Percentiles rank a stretch among this genome's conserved stretches.
Evolutionary conservation across 768 basidiomycete species (phyloP).

Genomic region (Tubosaeta brunneosetosa): DNA sequence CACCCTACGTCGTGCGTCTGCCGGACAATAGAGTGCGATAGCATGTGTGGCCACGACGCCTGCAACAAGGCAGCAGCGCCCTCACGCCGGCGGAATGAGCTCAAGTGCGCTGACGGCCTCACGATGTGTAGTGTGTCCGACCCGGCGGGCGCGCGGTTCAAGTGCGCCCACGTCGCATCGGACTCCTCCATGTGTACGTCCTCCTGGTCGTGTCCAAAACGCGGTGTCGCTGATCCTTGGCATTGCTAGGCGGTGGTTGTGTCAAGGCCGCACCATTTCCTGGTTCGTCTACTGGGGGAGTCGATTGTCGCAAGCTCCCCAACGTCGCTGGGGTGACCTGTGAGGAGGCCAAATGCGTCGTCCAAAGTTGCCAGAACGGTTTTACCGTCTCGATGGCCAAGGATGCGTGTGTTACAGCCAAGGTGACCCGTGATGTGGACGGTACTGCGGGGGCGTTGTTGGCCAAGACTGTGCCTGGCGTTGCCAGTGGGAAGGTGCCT

Average conservation of each 20-base stretch:
- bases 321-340: background rate
- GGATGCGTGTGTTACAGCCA: background rate
- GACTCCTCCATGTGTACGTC: background rate
- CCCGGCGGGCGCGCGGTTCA: conserved; percentile 19
- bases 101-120: conserved; percentile 20
- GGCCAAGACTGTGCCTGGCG: background rate
- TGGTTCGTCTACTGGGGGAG: background rate
- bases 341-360: background rate
- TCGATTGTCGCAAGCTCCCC: background rate
- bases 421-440: background rate
- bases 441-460: background rate
- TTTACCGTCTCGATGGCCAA: background rate
- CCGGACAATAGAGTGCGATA: background rate
- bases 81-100: conserved; percentile 15
- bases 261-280: background rate
- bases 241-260: background rate
- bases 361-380: background rate
- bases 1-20: background rate
- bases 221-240: background rate
- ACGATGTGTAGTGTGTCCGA: conserved; percentile 24
- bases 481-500: background rate
- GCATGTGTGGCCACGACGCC: background rate
- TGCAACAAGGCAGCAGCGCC: background rate
- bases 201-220: background rate
- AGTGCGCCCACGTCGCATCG: conserved; percentile 20